Base-by-base conservation (phyloP, 768 basidiomycete species). In the Leucosporidium yakuticum region DNA sequence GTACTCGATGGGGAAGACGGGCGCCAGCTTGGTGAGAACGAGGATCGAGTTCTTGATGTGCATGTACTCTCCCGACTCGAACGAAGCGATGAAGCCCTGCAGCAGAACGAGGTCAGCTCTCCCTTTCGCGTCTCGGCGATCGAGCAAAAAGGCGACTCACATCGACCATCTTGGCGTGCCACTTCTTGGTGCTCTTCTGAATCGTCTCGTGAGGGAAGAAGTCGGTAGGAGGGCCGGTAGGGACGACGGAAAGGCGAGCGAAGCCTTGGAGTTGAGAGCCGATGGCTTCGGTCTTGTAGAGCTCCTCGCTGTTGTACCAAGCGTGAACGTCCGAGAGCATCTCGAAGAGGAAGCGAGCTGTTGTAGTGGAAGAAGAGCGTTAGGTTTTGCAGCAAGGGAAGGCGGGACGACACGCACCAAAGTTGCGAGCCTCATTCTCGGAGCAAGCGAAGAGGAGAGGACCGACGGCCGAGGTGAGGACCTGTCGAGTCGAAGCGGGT, bases 1-100 rank as follows among this genome's bases (percentile, higher is more conserved):
- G 71, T 86, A 83, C 54, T 91, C 82, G 50, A 89, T 76, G 32
- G 95, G 95, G 80, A 96, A 96, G 60, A 90, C 88, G 1, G 90
- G 87, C 36, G 93, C 83, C 27, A 97, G 85, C 77, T 96, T 91
- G 76, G 93, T 91, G 70, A 96, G 82, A 34, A 99, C 87, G 49
- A 94, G 85, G 78, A 98, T 89, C n/a, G 91, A 84, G 76, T 99
- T 99, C 79, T 95, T 94, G 63, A 97, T 90, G 74, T 92, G 92
- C 89, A 97, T 95, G 78, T 94, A 98, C 75, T 94, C 94, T 60
- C 85, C 85, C 3, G 92, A 88, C 74, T 87, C 84, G 69, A 97
- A 87, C 76, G 89, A 92, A 39, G 86, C 87, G 25, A 83, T 81
- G 72, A 97, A 85, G 64, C 85, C 86, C 93, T 93, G 62, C 48